Evolutionary conservation across 495 filamentous ascomycete genomes (phyloP).

Genomic region (Penicillium subrubescens): DNA sequence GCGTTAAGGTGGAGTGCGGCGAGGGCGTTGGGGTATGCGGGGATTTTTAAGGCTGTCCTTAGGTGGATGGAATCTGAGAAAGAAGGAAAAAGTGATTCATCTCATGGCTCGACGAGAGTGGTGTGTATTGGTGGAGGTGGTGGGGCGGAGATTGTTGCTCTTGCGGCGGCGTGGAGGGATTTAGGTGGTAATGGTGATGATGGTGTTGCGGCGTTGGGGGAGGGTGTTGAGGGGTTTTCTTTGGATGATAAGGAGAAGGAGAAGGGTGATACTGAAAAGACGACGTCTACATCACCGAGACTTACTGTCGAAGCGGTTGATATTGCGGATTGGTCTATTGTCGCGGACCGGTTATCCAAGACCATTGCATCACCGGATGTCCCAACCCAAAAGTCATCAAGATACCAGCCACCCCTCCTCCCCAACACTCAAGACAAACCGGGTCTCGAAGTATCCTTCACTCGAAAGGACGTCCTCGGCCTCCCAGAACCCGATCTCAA

Average conservation of each 20-base stretch:
- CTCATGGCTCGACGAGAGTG: constrained; percentile 31
- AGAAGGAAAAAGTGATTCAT: not conserved
- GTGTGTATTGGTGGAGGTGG: constrained; percentile 85
- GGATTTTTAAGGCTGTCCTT: constrained; percentile 57
- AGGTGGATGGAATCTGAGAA: constrained; percentile 29
- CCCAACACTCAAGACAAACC: constrained; percentile 24
- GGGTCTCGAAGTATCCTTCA: constrained; percentile 52
- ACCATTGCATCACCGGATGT: constrained; percentile 40
- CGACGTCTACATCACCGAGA: not conserved
- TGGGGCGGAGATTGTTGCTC: constrained; percentile 78
- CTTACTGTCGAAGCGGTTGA: constrained; percentile 72
- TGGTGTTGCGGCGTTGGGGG: constrained; percentile 4
- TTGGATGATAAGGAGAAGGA: constrained; percentile 16
- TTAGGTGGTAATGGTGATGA: constrained; percentile 21
- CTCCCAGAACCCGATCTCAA: constrained; percentile 44
- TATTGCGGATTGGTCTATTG: constrained; percentile 71
- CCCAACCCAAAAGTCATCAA: constrained; percentile 23
- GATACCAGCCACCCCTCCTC: constrained; percentile 54
- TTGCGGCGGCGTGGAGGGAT: constrained; percentile 63
- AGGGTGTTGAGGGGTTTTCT: constrained; percentile 22
- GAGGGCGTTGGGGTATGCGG: constrained; percentile 75
- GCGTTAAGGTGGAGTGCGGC: constrained; percentile 84
- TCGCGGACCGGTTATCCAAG: constrained; percentile 57
- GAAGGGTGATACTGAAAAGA: not conserved
- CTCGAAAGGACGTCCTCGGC: constrained; percentile 63